Conservation (phyloP, 1,139 yeast species). For the Sugiyamaella japonica region DNA sequence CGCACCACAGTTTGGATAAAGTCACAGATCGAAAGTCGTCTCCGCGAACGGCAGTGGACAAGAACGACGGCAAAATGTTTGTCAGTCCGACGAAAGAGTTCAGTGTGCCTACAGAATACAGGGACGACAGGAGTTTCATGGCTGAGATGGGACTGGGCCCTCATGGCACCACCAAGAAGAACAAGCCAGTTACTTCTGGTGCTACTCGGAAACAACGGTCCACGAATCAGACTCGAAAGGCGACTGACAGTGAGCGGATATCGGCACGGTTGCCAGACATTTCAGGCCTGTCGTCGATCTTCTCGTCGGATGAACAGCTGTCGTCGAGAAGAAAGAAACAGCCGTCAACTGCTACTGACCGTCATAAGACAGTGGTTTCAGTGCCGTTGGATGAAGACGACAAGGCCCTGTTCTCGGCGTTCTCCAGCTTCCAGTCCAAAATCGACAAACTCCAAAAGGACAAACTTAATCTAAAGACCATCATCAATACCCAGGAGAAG, state of each 20-base stretch:
- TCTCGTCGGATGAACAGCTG: constrained; percentile 27
- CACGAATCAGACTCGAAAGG: no score
- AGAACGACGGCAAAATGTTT: neutral
- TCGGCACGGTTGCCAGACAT: constrained; percentile 29
- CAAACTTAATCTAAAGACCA: constrained; percentile 21
- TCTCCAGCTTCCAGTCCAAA: constrained; percentile 31
- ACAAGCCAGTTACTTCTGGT: neutral
- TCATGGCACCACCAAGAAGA: neutral
- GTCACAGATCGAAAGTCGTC: constrained; percentile 21
- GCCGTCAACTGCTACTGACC: constrained; percentile 26
- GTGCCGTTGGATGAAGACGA: constrained; percentile 35
- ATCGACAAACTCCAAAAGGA: constrained; percentile 30
- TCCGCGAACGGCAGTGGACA: constrained; percentile 5
- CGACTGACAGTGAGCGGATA: constrained; percentile 5
- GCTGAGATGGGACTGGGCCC: constrained; percentile 14
- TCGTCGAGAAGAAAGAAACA: constrained; percentile 19
- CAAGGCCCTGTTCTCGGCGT: constrained; percentile 33
- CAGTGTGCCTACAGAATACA: constrained; percentile 30
- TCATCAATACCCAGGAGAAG: constrained; percentile 21
- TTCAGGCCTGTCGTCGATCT: constrained; percentile 32
- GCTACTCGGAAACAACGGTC: constrained; percentile 2
- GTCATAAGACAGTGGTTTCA: constrained; percentile 32
- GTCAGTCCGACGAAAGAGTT: constrained; percentile 21
- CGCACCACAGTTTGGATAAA: constrained; percentile 19
- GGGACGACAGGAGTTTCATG: constrained; percentile 30